Evolutionary conservation across 2,329 filamentous ascomycete species (phyloP), one percentile per base, ranked within the genome.

Genomic region (Ophiostoma ulmi): DNA sequence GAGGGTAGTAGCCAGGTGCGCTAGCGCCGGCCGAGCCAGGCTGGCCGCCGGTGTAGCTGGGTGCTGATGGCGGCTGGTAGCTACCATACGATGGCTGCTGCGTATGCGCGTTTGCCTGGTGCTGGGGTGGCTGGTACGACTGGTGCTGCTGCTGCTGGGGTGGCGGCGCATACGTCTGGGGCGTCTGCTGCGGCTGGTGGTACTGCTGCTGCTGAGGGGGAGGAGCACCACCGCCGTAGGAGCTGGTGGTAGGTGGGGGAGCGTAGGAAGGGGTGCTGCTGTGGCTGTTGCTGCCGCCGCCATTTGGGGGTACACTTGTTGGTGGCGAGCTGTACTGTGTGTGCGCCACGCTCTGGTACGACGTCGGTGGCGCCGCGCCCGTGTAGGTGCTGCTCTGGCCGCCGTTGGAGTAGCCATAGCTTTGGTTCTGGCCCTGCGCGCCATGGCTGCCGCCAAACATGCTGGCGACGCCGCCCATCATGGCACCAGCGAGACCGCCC

Each of bases 401-500:
- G 3, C 82, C 78, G 75, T 85, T 85, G 31, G 86, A 87, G 78
- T 90, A 90, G 41, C 88, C 89, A 76, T 86, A 92, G 76, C 84
- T 86, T 73, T 87, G 83, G 72, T 81, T 80, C 81, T 85, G 82
- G 70, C 79, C 80, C 61, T 79, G 76, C 48, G 17, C 44, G 44
- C 76, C 75, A 66, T 77, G 76, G 74, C 82, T 82, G 41, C 84
- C 83, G 5, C 84, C 84, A 77, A 88, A 85, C 77, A 83, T 80
- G 72, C 77, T 83, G 70, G 83, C 81, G 70, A 87, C 84, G 63
- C 85, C 84, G 67, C 84, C 85, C 79, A 87, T 84, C 22, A 88
- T 77, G 35, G 81, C 78, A 8, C 86, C 85, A 8, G 84, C 83
- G 14, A 88, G 76, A 6, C 85, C 85, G 52, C 83, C 80, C 52